Conservation (phyloP, 2,329 filamentous ascomycete genomes). For the Microdochium bolleyi region DNA sequence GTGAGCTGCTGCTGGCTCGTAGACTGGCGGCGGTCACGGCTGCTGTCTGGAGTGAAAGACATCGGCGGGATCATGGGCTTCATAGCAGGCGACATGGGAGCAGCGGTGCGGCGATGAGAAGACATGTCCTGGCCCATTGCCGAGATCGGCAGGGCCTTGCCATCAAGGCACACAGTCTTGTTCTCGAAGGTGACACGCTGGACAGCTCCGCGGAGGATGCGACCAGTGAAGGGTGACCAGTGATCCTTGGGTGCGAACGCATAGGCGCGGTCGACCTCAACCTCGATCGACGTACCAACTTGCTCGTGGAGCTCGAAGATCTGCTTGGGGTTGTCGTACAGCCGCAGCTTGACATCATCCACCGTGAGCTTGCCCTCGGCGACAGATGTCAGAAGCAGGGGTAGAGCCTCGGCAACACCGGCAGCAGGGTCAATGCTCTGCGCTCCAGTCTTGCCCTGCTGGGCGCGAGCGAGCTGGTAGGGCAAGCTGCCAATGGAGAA, state of each 20-base stretch:
- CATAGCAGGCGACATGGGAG: conserved; percentile 47
- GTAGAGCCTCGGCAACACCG: conserved; percentile 67
- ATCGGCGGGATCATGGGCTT: conserved; percentile 37
- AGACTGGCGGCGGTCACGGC: conserved; percentile 23
- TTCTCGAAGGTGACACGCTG: conserved; percentile 70
- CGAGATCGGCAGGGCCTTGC: conserved; percentile 47
- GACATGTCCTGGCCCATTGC: conserved; percentile 70
- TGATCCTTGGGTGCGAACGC: conserved; percentile 39
- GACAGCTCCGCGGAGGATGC: conserved; percentile 59
- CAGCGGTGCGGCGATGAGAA: conserved; percentile 44
- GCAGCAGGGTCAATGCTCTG: conserved; percentile 48
- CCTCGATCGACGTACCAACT: conserved; percentile 62
- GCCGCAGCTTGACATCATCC: conserved; percentile 61
- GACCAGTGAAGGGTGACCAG: conserved; percentile 69
- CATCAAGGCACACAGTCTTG: conserved; percentile 68
- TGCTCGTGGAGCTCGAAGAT: conserved; percentile 82
- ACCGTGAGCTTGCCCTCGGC: conserved; percentile 64
- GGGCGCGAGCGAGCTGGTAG: conserved; percentile 60
- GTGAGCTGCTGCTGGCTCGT: conserved; percentile 22
- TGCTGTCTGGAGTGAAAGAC: conserved; percentile 26
- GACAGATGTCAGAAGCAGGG: conserved; percentile 68
- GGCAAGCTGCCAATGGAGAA: conserved; percentile 75
- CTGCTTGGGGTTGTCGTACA: conserved; percentile 72
- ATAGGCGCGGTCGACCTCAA: conserved; percentile 68
- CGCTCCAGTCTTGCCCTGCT: conserved; percentile 18